Percentiles rank a stretch among this genome's conserved stretches.
Evolutionary conservation across 2,329 filamentous ascomycete genomes (phyloP).

Genomic region (Colletotrichum caudatum): DNA sequence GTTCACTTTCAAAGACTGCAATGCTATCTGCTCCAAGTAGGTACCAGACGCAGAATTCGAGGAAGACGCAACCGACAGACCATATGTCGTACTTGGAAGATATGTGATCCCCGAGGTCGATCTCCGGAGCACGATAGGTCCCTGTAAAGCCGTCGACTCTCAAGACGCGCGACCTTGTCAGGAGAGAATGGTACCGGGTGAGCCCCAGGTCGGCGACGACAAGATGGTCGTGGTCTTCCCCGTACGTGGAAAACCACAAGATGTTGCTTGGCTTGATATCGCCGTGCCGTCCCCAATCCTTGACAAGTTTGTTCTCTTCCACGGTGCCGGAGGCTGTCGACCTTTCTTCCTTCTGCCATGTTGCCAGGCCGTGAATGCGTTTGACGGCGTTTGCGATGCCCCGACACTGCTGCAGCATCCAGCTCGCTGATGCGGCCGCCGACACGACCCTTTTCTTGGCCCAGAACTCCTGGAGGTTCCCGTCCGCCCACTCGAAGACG

Average conservation of each 20-base stretch:
- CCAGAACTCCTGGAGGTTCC: conserved; percentile 39
- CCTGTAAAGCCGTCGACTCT: conserved; percentile 23
- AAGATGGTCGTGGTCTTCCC: conserved; percentile 12
- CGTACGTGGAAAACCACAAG: conserved; percentile 24
- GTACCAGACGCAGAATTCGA: conserved; percentile 47
- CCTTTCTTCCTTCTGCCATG: conserved; percentile 9
- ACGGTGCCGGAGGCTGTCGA: neutral
- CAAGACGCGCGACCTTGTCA: conserved; percentile 21
- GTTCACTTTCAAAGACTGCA: neutral
- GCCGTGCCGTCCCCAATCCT: conserved; percentile 31
- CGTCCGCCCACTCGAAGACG: conserved; percentile 43
- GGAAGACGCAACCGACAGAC: conserved; percentile 47
- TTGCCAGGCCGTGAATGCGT: conserved; percentile 21
- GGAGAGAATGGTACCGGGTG: conserved; percentile 19
- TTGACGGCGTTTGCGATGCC: conserved; percentile 27
- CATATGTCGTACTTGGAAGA: conserved; percentile 47
- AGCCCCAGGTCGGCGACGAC: conserved; percentile 29
- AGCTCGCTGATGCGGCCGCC: neutral
- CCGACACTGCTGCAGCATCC: conserved; percentile 28
- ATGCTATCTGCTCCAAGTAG: neutral
- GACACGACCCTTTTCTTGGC: neutral
- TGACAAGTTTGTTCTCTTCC: neutral
- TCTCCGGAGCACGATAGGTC: conserved; percentile 26
- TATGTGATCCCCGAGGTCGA: conserved; percentile 22
- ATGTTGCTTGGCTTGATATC: conserved; percentile 35